Evolutionary conservation across 2,329 filamentous ascomycete genomes (phyloP).

Genomic region (Verticillium albo-atrum): DNA sequence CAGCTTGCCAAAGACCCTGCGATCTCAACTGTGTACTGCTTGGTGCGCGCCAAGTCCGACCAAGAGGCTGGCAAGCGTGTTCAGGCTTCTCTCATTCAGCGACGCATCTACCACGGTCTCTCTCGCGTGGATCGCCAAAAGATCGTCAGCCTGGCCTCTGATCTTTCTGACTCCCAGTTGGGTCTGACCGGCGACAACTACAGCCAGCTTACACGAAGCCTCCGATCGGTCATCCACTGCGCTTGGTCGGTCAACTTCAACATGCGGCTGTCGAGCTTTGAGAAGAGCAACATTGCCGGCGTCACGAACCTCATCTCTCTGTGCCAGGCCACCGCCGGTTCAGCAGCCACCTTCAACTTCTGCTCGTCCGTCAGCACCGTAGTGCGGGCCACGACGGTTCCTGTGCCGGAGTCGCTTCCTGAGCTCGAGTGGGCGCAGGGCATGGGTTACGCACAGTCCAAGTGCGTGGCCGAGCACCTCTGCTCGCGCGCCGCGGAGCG

Average conservation of each 20-base stretch:
- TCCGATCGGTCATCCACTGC: slow-evolving; percentile 43
- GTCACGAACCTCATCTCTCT: slow-evolving; percentile 37
- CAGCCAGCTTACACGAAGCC: slow-evolving; percentile 17
- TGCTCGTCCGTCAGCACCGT: slow-evolving; percentile 46
- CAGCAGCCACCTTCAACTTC: slow-evolving; percentile 35
- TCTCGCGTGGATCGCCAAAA: slow-evolving; percentile 9
- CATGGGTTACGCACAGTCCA: slow-evolving; percentile 39
- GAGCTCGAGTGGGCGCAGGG: slow-evolving; percentile 30
- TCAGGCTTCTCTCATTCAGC: slow-evolving; percentile 17
- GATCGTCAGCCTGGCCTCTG: slow-evolving; percentile 23
- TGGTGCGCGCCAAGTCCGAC: slow-evolving; percentile 38
- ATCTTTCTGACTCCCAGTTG: slow-evolving; percentile 33
- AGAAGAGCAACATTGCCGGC: slow-evolving; percentile 39
- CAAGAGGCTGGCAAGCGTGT: slow-evolving; percentile 16
- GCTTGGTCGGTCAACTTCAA: slow-evolving; percentile 57
- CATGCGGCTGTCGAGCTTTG: slow-evolving; percentile 44
- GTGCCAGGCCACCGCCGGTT: slow-evolving; percentile 13
- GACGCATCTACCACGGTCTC: slow-evolving; percentile 27
- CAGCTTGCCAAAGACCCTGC: slow-evolving; percentile 55
- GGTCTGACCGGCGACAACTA: slow-evolving; percentile 28
- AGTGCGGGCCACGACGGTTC: slow-evolving; percentile 21
- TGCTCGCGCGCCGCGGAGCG: slow-evolving; percentile 26
- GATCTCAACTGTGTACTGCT: slow-evolving; percentile 46
- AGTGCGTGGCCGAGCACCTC: slow-evolving; percentile 34
- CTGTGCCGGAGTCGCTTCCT: slow-evolving; percentile 29